Conservation (phyloP, 1,139 yeast species). For the Protomyces inundatus region DNA sequence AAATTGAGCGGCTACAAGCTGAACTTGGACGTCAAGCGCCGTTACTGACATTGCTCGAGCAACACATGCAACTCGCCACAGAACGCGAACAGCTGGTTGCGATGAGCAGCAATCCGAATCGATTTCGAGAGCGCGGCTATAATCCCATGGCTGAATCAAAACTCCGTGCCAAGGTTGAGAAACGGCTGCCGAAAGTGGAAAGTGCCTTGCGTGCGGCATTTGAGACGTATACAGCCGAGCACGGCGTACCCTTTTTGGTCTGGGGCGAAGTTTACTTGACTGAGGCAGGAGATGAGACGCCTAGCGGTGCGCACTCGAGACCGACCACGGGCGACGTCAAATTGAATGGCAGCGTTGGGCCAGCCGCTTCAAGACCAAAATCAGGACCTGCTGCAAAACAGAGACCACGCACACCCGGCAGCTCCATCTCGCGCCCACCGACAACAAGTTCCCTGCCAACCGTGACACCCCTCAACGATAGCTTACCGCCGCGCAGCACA, state of each 20-base stretch:
- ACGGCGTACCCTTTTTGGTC: conserved; percentile 29
- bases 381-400: too few relatives aligned
- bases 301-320: too few relatives aligned
- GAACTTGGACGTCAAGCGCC: conserved; percentile 53
- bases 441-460: background rate
- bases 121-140: conserved; percentile 65
- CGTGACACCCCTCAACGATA: background rate
- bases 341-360: too few relatives aligned
- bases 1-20: conserved; percentile 49
- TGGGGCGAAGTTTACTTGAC: conserved; percentile 9
- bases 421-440: background rate
- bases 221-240: conserved; percentile 46
- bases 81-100: conserved; percentile 63
- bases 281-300: background rate
- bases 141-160: conserved; percentile 67
- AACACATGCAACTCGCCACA: conserved; percentile 51
- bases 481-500: too few relatives aligned
- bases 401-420: conserved; percentile 12
- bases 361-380: too few relatives aligned
- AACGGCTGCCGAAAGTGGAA: conserved; percentile 61
- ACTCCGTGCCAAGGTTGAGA: conserved; percentile 59
- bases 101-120: conserved; percentile 72
- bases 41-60: conserved; percentile 51
- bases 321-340: too few relatives aligned
- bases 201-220: conserved; percentile 50